Evolutionary conservation across 148 eudicot genomes (phyloP).

Genomic region (Camellia sinensis): DNA sequence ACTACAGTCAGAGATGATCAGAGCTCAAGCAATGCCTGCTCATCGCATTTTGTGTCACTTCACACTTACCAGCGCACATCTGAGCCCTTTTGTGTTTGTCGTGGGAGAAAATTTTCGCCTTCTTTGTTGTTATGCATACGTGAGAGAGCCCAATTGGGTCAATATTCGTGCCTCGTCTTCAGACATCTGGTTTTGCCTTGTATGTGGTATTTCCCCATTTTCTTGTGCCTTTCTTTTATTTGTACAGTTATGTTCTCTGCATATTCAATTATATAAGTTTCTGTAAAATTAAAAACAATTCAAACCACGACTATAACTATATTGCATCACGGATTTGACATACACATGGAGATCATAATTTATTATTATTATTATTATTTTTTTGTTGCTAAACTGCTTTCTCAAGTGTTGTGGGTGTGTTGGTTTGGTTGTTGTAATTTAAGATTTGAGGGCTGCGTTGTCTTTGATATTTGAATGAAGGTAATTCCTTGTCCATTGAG

Average conservation of each 20-base stretch:
- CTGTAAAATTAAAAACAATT: slow-evolving; percentile 2
- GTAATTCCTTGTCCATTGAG: too few species aligned
- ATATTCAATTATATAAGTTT: background rate
- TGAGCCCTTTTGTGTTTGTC: background rate
- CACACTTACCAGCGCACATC: slow-evolving; percentile 1
- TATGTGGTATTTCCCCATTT: background rate
- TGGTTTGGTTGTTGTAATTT: too few species aligned
- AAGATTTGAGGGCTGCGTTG: too few species aligned
- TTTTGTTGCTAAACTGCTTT: too few species aligned
- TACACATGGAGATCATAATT: slow-evolving; percentile 5
- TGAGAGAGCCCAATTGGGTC: background rate
- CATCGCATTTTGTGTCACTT: slow-evolving; percentile 5
- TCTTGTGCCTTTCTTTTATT: background rate
- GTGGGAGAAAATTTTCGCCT: background rate
- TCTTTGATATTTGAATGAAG: too few species aligned
- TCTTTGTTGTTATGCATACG: background rate
- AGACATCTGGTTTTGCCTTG: background rate
- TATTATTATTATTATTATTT: background rate
- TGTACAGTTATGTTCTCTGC: slow-evolving; percentile 15
- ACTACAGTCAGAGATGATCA: background rate
- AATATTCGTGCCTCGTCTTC: background rate
- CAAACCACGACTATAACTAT: background rate
- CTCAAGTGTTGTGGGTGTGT: too few species aligned
- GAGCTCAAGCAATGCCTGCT: background rate
- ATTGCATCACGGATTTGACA: slow-evolving; percentile 20